These are phyloP conservation scores for Datura wrightii DNA, from an alignment of 257 asterid species.

Conservation along the genomic window DNA sequence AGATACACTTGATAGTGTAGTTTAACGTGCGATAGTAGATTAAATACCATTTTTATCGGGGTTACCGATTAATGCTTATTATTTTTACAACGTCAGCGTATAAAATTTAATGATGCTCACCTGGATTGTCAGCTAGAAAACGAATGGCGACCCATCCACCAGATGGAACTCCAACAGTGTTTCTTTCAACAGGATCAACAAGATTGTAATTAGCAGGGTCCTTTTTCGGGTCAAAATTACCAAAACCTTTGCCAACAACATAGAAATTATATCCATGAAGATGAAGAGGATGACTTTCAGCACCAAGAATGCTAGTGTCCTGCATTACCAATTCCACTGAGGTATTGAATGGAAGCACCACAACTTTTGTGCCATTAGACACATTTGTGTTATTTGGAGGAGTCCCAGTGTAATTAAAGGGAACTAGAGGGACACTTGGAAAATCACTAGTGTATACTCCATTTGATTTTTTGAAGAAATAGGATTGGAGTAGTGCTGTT, in stretches of 20 bases:
- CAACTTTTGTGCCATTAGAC: constrained; percentile 56
- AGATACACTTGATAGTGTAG: too few relatives aligned
- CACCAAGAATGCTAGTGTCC: constrained; percentile 69
- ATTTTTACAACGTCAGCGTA: neutral
- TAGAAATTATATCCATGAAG: constrained; percentile 66
- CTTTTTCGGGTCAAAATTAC: constrained; percentile 56
- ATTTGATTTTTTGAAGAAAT: constrained; percentile 47
- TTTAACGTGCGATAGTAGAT: neutral
- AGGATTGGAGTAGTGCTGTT: constrained; percentile 58
- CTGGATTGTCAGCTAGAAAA: constrained; percentile 78
- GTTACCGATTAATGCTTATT: neutral
- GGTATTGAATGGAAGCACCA: constrained; percentile 56
- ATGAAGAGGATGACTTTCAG: constrained; percentile 81
- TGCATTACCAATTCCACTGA: constrained; percentile 66
- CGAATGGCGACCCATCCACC: constrained; percentile 82
- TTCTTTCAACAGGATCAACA: constrained; percentile 73
- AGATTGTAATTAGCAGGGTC: constrained; percentile 64
- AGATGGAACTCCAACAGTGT: constrained; percentile 61
- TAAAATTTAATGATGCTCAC: constrained; percentile 35
- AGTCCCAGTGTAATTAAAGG: constrained; percentile 67
- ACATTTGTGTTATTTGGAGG: constrained; percentile 64
- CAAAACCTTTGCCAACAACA: constrained; percentile 69
- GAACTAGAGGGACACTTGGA: constrained; percentile 47
- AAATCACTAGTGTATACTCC: constrained; percentile 55
- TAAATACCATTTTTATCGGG: neutral